phyloP scores from a whole-genome alignment of 2,329 filamentous ascomycete genomes.

The Colletotrichum sp. region DNA sequence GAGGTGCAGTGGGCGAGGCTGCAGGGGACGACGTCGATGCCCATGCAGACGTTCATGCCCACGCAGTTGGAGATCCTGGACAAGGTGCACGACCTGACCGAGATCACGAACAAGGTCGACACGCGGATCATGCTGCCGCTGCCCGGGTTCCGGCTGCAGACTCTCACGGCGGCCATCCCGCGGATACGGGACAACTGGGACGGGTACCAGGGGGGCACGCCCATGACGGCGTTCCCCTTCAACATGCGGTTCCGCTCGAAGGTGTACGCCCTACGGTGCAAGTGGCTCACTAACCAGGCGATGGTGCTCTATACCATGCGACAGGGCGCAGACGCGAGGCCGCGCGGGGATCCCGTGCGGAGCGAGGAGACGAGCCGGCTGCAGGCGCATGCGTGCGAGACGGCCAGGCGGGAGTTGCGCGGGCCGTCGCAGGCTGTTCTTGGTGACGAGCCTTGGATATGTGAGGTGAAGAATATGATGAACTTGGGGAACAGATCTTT shows the following conservation, averaged over 20 bases:
- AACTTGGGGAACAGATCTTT: background rate
- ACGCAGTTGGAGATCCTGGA: background rate
- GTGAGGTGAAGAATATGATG: background rate
- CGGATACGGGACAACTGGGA: background rate
- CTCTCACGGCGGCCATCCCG: background rate
- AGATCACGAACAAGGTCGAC: slow-evolving; percentile 4
- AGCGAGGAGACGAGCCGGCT: background rate
- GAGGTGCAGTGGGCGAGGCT: background rate
- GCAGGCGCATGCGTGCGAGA: background rate
- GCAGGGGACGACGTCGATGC: background rate
- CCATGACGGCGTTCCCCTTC: background rate
- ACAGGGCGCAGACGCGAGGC: background rate
- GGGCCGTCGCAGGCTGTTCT: background rate
- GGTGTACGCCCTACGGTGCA: background rate
- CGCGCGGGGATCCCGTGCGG: background rate
- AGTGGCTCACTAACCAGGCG: background rate
- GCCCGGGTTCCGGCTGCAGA: background rate
- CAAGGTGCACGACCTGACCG: background rate
- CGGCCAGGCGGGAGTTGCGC: slow-evolving; percentile 1
- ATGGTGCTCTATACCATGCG: background rate
- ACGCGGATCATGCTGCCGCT: slow-evolving; percentile 6
- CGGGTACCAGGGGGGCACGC: background rate
- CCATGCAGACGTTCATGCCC: background rate
- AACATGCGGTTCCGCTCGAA: background rate
- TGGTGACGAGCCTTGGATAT: background rate